A percentile compares a stretch with the other conserved stretches of the same genome.
Evolutionary conservation across 108 stramenopile genomes (phyloP).

Genomic region (Cyclotella atomus): DNA sequence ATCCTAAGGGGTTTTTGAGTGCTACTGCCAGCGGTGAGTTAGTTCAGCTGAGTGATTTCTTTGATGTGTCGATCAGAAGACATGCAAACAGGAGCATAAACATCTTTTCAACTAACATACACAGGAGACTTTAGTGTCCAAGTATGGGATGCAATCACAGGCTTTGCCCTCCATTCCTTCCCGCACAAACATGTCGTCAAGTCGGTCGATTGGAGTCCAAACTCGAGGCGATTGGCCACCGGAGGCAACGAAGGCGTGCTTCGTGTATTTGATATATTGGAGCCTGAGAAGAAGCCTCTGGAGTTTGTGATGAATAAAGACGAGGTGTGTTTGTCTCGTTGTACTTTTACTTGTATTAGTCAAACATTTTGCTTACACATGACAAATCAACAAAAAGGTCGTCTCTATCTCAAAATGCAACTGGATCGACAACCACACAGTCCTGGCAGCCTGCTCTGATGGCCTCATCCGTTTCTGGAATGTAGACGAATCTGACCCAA

Average conservation of each 20-base stretch:
- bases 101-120: background rate
- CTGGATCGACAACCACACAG: slow-evolving; percentile 58
- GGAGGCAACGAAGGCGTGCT: slow-evolving; percentile 95
- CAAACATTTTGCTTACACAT: too few species aligned
- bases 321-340: slow-evolving; percentile 17
- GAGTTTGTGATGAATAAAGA: slow-evolving; percentile 39
- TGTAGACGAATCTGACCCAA: slow-evolving; percentile 29
- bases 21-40: slow-evolving; percentile 74
- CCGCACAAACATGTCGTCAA: slow-evolving; percentile 97
- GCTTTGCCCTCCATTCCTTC: slow-evolving; percentile 68
- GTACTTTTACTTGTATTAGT: too few species aligned
- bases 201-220: slow-evolving; percentile 89
- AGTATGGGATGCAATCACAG: slow-evolving; percentile 93
- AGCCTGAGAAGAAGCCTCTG: slow-evolving; percentile 26
- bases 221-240: slow-evolving; percentile 81
- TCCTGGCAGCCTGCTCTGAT: slow-evolving; percentile 70
- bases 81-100: background rate
- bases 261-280: slow-evolving; percentile 80
- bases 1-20: slow-evolving; percentile 80
- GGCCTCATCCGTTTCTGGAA: slow-evolving; percentile 78
- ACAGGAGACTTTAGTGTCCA: slow-evolving; percentile 85
- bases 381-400: too few species aligned
- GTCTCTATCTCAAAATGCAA: slow-evolving; percentile 71
- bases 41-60: background rate
- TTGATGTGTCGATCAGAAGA: background rate